Evolutionary conservation across 108 stramenopile genomes (phyloP), one percentile per base, ranked within the genome.

Genomic region (Skeletonema potamos): DNA sequence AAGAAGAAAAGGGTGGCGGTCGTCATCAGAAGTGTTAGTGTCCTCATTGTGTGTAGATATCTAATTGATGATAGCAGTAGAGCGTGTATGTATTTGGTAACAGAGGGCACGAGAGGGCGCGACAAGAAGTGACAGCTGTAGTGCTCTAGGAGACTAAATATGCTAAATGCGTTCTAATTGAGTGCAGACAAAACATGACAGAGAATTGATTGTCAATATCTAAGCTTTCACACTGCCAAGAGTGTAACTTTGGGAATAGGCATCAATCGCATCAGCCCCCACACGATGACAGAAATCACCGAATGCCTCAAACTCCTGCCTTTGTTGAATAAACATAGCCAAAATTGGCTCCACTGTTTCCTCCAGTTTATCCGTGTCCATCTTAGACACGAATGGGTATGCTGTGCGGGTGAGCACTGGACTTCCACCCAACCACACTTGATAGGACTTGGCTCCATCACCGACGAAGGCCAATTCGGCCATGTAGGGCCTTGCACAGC

Each of bases 401-500:
- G 89, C 97, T 54, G 96, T 92, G 6, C 97, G 84, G 2, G 95
- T 96, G 70, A 97, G 73, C 12, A 89, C 95, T n/a, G 94, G 96
- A 62, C 86, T 87, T 51, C 98, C 98, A 17, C 98, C 98, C 51
- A 99, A 76, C 96, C 96, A 98, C 2, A 99, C 60, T 70, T 97
- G 94, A 85, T 99, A 99, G 54, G 66, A 83, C 72, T 95, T 94
- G 27, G 96, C 86, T 39, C 97, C 96, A 74, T 98, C 97, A 18
- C 98, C 98, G 15, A 99, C 96, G 73, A 98, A 97, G 22, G 95
- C 98, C 26, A 99, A 72, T 81, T 99, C 98, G 33, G 98, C 98
- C 98, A 99, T 97, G 93, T 97, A 98, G 4, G 98, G 98, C 12
- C 98, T 82, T 8, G 97, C 97, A 66, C 98, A 99, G 22, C 98